Base-by-base conservation (phyloP, 805 yeast species). In the Teunomyces panamensis region DNA sequence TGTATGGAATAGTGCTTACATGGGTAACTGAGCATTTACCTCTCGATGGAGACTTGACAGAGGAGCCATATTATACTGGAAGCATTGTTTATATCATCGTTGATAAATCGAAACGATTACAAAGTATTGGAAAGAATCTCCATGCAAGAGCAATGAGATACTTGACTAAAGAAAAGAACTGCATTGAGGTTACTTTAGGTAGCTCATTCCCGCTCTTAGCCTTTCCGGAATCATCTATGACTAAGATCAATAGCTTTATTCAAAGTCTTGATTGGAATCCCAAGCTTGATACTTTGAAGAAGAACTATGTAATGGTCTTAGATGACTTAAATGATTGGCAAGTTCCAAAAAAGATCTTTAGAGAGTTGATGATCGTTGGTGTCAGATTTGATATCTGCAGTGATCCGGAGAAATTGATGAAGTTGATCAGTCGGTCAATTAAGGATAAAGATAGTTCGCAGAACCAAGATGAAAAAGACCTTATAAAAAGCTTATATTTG, bases 351-450 rank as follows among this genome's bases (percentile, higher is more conserved):
- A 78, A 78, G 53, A 71, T 81, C 5, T 77, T 80, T 36, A 64
- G 77, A 44, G 83, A 78, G 51, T 67, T 81, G 51, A 79, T 77
- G 67, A 77, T 79, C 47, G 79, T 79, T 34, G 84, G 84, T 2
- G 76, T 81, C 10, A 64, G 80, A 51, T 80, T 81, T 60, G 83
- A 79, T 54, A 69, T 80, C n/a, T 75, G 82, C 54, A 67, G 63
- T 49, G 69, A 75, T 48, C 60, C 73, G 9, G 62, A 64, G 3
- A 73, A 75, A 51, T 62, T 80, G 36, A 58, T 73, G 52, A 61
- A 64, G n/a, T 58, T 79, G n/a, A 63, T 78, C 5, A 56, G 63
- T 30, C 53, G 62, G 16, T 50, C 61, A 3, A 55, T 51, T n/a
- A 37, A 49, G 5, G 51, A 46, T 10, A 42, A 35, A 24, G 52